Percentiles rank a stretch among this genome's conserved stretches.
phyloP scores from a whole-genome alignment of 495 filamentous ascomycete genomes.

The Podospora comata region DNA sequence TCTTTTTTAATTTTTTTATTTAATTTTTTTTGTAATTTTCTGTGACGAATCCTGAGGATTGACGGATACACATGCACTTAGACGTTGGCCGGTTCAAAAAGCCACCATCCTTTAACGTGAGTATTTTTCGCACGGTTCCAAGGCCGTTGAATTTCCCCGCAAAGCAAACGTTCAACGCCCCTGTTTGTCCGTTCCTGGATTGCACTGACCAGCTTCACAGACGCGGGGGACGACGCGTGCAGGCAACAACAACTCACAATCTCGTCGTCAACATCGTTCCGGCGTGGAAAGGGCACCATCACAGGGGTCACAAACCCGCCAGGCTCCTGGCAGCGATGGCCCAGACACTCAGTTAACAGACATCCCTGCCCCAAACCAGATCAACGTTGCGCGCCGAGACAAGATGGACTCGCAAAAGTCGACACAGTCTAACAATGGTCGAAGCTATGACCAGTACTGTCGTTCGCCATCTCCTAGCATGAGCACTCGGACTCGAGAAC shows the following conservation, averaged over 20 bases:
- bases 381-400: constrained; percentile 4
- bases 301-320: background rate
- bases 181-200: constrained; percentile 17
- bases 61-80: background rate
- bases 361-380: constrained; percentile 6
- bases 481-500: background rate
- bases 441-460: constrained; percentile 42
- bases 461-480: constrained; percentile 15
- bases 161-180: constrained; percentile 14
- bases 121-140: constrained; percentile 16
- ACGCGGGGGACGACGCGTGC: constrained; percentile 25
- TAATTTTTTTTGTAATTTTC: background rate
- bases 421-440: constrained; percentile 44
- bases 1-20: background rate
- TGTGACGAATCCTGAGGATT: background rate
- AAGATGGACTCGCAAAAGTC: constrained; percentile 36
- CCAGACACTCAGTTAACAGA: background rate
- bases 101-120: background rate
- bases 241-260: constrained; percentile 9
- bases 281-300: background rate
- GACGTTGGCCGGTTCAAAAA: background rate
- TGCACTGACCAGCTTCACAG: constrained; percentile 29
- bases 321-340: background rate
- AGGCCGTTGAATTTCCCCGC: background rate
- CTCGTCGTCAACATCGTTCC: background rate